phyloP scores from a whole-genome alignment of 176 grass and related monocot genomes.

The Sorghum bicolor region DNA sequence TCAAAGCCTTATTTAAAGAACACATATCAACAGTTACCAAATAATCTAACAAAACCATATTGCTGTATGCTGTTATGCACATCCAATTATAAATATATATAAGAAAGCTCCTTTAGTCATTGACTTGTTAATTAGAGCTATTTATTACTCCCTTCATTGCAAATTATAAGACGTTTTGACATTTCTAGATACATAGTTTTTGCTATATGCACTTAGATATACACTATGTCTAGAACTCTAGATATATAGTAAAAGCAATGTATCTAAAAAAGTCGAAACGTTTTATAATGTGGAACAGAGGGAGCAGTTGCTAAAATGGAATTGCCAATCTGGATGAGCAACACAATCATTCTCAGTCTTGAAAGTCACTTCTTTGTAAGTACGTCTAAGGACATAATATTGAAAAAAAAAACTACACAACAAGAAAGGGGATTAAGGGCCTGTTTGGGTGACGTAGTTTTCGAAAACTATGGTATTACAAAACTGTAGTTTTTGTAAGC shows the following conservation, averaged over 20 bases:
- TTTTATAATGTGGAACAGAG: too few relatives aligned
- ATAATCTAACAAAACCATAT: constrained; percentile 17
- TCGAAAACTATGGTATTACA: too few relatives aligned
- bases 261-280: too few relatives aligned
- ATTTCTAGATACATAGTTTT: too few relatives aligned
- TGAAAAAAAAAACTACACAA: neutral
- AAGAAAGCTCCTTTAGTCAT: neutral
- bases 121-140: too few relatives aligned
- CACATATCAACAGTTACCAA: constrained; percentile 24
- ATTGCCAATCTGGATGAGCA: constrained; percentile 30
- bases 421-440: neutral
- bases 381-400: constrained; percentile 11
- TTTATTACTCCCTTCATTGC: neutral
- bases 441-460: too few relatives aligned
- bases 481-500: too few relatives aligned
- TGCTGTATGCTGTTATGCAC: neutral
- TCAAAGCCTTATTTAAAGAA: constrained; percentile 27
- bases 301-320: neutral
- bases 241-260: too few relatives aligned
- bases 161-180: too few relatives aligned
- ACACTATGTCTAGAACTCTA: too few relatives aligned
- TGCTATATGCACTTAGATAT: too few relatives aligned
- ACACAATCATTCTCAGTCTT: constrained; percentile 22
- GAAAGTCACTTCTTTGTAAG: neutral
- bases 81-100: neutral